Percentiles rank a stretch among this genome's conserved stretches.
phyloP scores from a whole-genome alignment of 164 flowering plant species.

The Annona squamosa region DNA sequence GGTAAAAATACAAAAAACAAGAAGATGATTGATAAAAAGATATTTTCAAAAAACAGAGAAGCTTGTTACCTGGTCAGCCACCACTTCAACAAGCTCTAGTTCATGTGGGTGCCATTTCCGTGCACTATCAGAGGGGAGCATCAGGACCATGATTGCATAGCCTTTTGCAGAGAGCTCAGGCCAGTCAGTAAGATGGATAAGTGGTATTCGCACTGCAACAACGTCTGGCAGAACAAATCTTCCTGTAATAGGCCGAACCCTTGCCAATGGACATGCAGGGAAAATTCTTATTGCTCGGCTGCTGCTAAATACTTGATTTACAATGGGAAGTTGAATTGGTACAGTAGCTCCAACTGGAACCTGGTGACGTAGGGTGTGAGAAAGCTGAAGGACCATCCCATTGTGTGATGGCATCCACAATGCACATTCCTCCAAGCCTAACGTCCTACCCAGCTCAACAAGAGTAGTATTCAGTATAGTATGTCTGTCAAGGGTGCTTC shows the following conservation, averaged over 20 bases:
- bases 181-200: constrained; percentile 59
- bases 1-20: not conserved
- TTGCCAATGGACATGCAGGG: constrained; percentile 47
- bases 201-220: constrained; percentile 74
- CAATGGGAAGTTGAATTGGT: constrained; percentile 43
- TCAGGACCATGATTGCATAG: constrained; percentile 66
- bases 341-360: constrained; percentile 43
- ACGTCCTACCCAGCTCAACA: constrained; percentile 60
- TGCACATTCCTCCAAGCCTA: constrained; percentile 66
- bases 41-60: not conserved
- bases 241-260: constrained; percentile 39
- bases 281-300: constrained; percentile 47
- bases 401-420: constrained; percentile 69
- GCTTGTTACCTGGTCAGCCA: constrained; percentile 62
- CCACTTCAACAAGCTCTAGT: constrained; percentile 77
- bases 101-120: constrained; percentile 70
- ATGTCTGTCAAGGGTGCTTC: constrained; percentile 64
- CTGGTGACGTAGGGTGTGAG: constrained; percentile 47
- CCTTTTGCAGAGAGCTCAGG: constrained; percentile 48
- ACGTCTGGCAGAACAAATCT: constrained; percentile 51
- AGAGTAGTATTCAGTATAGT: constrained; percentile 66
- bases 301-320: constrained; percentile 50
- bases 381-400: constrained; percentile 42
- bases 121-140: constrained; percentile 50
- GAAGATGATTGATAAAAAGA: not conserved